Conservation (phyloP, 208 protist genomes). For the Trypanosoma congolense region DNA sequence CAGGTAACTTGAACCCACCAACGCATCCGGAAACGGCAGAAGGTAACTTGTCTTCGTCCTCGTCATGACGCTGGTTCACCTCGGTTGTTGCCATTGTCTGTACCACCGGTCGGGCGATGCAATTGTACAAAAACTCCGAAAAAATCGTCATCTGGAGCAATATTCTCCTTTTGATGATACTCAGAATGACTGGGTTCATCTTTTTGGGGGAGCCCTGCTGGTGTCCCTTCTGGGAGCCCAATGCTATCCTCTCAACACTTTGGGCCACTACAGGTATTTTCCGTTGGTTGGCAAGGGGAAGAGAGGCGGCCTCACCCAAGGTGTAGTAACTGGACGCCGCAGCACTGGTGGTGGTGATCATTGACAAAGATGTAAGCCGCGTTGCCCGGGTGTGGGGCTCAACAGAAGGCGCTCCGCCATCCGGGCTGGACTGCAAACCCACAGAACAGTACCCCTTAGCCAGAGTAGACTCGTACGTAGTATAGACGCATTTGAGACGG, state of each 20-base stretch:
- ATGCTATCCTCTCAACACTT: slow-evolving; percentile 29
- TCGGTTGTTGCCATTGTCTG: neutral
- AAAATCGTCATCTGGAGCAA: slow-evolving; percentile 73
- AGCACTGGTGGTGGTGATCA: slow-evolving; percentile 10
- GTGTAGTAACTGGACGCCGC: slow-evolving; percentile 66
- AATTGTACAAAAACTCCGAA: slow-evolving; percentile 16
- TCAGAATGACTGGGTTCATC: slow-evolving; percentile 29
- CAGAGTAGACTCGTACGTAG: slow-evolving; percentile 5
- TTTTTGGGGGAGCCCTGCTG: neutral
- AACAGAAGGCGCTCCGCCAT: neutral
- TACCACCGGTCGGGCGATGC: neutral
- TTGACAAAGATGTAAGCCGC: neutral
- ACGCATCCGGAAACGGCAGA: too few species aligned
- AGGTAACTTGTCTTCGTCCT: neutral
- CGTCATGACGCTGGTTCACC: neutral
- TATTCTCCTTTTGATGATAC: slow-evolving; percentile 37
- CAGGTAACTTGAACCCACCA: too few species aligned
- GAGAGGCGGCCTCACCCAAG: slow-evolving; percentile 40
- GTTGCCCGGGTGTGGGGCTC: neutral
- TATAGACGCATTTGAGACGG: slow-evolving; percentile 13
- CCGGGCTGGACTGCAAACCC: neutral
- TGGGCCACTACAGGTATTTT: slow-evolving; percentile 31
- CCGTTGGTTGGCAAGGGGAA: slow-evolving; percentile 49
- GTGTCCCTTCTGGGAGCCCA: neutral
- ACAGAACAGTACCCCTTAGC: neutral